Evolutionary conservation across 495 filamentous ascomycete genomes (phyloP).

Genomic region (Staphylotrichum tortipilum): DNA sequence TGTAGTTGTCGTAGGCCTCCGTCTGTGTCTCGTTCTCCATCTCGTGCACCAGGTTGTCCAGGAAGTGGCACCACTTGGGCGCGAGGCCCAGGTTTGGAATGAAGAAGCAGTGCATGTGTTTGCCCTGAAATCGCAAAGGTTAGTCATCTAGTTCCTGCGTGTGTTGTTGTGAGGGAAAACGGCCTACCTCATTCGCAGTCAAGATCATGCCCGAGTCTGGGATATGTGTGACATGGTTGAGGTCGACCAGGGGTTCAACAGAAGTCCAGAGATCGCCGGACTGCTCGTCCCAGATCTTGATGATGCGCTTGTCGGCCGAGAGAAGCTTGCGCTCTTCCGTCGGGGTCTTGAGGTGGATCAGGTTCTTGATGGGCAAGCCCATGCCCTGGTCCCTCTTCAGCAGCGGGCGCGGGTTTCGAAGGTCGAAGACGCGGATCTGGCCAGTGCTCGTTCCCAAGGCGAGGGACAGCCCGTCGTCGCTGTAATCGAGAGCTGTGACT

Average conservation of each 20-base stretch:
- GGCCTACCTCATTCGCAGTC: constrained; percentile 89
- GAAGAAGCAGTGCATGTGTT: constrained; percentile 77
- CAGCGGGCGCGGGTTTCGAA: constrained; percentile 77
- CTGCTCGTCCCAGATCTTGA: constrained; percentile 88
- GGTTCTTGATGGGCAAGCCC: constrained; percentile 82
- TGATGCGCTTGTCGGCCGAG: constrained; percentile 86
- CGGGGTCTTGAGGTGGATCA: constrained; percentile 75
- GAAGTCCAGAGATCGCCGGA: constrained; percentile 85
- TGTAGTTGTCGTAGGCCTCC: constrained; percentile 95
- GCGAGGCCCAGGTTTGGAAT: constrained; percentile 82
- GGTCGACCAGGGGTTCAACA: constrained; percentile 86
- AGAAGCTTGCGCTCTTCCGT: constrained; percentile 80
- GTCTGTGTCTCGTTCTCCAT: constrained; percentile 73
- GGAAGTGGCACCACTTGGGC: constrained; percentile 90
- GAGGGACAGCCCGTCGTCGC: constrained; percentile 72
- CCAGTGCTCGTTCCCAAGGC: constrained; percentile 85
- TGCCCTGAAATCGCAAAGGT: constrained; percentile 14
- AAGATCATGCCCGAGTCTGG: constrained; percentile 83
- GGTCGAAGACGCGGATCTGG: constrained; percentile 85
- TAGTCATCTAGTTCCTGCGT: neutral
- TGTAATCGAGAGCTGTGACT: constrained; percentile 82
- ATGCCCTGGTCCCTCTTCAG: constrained; percentile 93
- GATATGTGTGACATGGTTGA: constrained; percentile 85
- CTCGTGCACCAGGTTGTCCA: constrained; percentile 95
- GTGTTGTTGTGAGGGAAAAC: constrained; percentile 26